Base-by-base conservation (phyloP, 495 filamentous ascomycete genomes). In the Aspergillus egyptiacus region DNA sequence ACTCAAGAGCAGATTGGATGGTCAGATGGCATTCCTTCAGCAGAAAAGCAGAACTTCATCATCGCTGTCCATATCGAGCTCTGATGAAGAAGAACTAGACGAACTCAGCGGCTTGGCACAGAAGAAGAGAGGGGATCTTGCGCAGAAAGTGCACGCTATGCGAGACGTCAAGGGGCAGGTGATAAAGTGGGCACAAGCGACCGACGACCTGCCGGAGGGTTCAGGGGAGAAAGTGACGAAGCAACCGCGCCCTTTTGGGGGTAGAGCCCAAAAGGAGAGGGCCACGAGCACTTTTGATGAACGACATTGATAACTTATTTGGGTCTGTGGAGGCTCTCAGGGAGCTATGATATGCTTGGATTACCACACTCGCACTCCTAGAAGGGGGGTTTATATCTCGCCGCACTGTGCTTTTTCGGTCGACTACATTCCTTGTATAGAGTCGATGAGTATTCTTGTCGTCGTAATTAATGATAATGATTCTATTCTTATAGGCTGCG, bases 21-120 rank as follows among this genome's bases (percentile, higher is more conserved):
- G 67, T 13, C 63, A 73, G n/a, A 68, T 85, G 23, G 71, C 78
- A 5, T 85, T 83, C 63, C 78, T 86, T 19, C 79, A 91, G 53
- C 79, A 91, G 53, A 75, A 80, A 50, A 76, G 75, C 37, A 64
- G 75, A 27, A 65, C 80, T 66, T 65, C 66, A 49, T 54, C 76
- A 23, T 67, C 76, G 48, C 55, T 79, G 61, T 61, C 71, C 11
- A 75, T 90, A 30, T 87, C 83, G 37, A 88, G 83, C 42, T 82
- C 79, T 34, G 89, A 91, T 39, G 81, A 90, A 58, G 84, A 88
- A 35, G 78, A 83, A 45, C 65, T 95, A 20, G 77, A 83, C 39
- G 75, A 78, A 32, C 66, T 72, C 23, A 63, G 70, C 67, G 66
- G 75, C 57, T 20, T 59, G 19, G 7, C 50, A 36, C 43, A 49